phyloP scores from a whole-genome alignment of 768 basidiomycete genomes.

The Leccinellum albellum region DNA sequence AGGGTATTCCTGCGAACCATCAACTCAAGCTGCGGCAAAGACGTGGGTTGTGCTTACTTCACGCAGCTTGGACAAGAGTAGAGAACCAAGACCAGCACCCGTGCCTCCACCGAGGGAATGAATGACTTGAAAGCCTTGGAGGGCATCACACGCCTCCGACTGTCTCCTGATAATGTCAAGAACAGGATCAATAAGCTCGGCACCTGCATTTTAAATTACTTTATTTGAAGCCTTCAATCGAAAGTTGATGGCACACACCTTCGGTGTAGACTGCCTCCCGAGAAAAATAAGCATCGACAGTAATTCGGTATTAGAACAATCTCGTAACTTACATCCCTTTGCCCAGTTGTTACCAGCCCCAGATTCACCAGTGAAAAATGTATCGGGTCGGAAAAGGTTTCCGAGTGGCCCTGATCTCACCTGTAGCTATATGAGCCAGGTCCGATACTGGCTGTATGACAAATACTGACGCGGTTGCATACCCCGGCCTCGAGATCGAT shows the following conservation, averaged over 20 bases:
- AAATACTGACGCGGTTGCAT: constrained; percentile 61
- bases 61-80: constrained; percentile 76
- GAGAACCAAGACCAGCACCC: constrained; percentile 79
- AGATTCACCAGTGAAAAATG: constrained; percentile 60
- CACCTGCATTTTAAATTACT: constrained; percentile 45
- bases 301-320: constrained; percentile 2
- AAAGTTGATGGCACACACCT: constrained; percentile 41
- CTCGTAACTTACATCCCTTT: constrained; percentile 71
- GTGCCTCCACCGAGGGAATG: constrained; percentile 93
- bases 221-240: not conserved
- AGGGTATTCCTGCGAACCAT: constrained; percentile 50
- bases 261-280: constrained; percentile 74
- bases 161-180: constrained; percentile 78
- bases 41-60: constrained; percentile 46
- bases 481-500: constrained; percentile 90
- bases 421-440: constrained; percentile 32
- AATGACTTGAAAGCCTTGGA: constrained; percentile 89
- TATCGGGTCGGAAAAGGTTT: constrained; percentile 81
- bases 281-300: constrained; percentile 16
- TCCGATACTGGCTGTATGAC: not conserved
- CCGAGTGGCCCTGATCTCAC: constrained; percentile 70
- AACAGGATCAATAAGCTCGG: constrained; percentile 86
- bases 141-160: constrained; percentile 74
- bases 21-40: not conserved
- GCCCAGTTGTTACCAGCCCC: constrained; percentile 94